Evolutionary conservation across 2,329 filamentous ascomycete species (phyloP).

Genomic region (Colletotrichum sp.): DNA sequence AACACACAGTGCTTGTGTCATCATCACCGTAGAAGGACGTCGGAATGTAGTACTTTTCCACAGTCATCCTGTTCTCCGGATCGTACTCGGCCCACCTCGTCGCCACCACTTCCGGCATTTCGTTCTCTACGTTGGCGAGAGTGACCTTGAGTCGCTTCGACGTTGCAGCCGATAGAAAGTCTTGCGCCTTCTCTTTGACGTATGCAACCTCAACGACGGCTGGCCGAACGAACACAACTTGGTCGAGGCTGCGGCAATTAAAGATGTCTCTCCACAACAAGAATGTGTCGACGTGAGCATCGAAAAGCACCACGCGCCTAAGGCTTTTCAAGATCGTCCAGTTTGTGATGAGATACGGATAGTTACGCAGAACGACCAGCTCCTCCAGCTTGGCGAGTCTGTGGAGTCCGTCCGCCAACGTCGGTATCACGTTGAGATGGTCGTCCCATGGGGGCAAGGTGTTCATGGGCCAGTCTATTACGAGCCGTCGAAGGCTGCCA

Average conservation of each 20-base stretch:
- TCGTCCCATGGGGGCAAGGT: constrained; percentile 48
- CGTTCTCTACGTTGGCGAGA: constrained; percentile 10
- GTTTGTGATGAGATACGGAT: constrained; percentile 30
- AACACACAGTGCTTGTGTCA: constrained; percentile 38
- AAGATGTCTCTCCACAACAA: constrained; percentile 45
- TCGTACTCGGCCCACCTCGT: constrained; percentile 38
- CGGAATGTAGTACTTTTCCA: constrained; percentile 44
- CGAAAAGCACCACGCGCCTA: constrained; percentile 47
- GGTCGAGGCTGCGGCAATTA: constrained; percentile 39
- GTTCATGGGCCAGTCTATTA: constrained; percentile 53
- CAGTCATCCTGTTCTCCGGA: constrained; percentile 38
- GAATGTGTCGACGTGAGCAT: constrained; percentile 39
- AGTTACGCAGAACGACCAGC: constrained; percentile 52
- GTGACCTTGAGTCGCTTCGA: constrained; percentile 27
- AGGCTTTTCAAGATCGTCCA: constrained; percentile 26
- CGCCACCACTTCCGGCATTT: constrained; percentile 27
- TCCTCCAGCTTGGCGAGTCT: constrained; percentile 49
- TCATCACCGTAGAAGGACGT: constrained; percentile 44
- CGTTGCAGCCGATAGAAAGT: constrained; percentile 30
- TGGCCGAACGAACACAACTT: constrained; percentile 47
- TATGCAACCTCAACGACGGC: constrained; percentile 35
- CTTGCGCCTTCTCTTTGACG: constrained; percentile 45
- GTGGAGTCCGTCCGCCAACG: constrained; percentile 50
- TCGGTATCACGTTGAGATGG: constrained; percentile 40
- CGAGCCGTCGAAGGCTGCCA: constrained; percentile 45